Base-by-base conservation (phyloP, 140 eudicot genomes). In the Stevia rebaudiana region DNA sequence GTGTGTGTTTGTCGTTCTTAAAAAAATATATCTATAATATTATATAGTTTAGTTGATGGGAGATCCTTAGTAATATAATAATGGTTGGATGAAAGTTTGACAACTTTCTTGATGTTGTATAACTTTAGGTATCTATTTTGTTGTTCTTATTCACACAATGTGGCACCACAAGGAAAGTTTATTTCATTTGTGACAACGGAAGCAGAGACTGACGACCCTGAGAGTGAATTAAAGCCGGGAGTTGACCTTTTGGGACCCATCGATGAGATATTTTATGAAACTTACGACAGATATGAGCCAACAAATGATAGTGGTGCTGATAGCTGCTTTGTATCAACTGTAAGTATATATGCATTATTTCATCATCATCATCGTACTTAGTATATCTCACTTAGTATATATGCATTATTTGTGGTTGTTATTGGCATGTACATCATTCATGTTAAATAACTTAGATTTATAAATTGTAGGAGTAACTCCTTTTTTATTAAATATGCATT, bases 161-260 rank as follows among this genome's bases (percentile, higher is more conserved):
- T 90, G 60, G 97, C 95, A 50, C 86, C 97, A 16, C 84, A 86
- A 77, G 95, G 95, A 7, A 86, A 90, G 76, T 86, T 69, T 73
- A 84, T 90, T 23, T 84, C 97, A 36, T 84, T 90, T 74, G 97
- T 90, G 44, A 75, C 88, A 19, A 76, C 97, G 22, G 97, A 90
- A 80, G 95, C 97, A 6, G 94, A 86, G 76, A 86, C 95, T 19
- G 97, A 90, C 36, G 68, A 90, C 55, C 95, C 97, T 11, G 83
- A 86, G 77, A 67, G 77, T 6, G 97, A 90, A 80, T 76, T 90
- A 72, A 90, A 87, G 76, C 94, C 95, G 4, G 97, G 97, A 0
- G 74, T 87, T 5, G 88, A 82, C 71, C 94, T 90, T 50, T 79
- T 90, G 17, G 95, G 97, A 69, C 90, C 94, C 0, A 75, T 87